Conservation (phyloP, 106 monocot species). For the Dioscorea zingiberensis region DNA sequence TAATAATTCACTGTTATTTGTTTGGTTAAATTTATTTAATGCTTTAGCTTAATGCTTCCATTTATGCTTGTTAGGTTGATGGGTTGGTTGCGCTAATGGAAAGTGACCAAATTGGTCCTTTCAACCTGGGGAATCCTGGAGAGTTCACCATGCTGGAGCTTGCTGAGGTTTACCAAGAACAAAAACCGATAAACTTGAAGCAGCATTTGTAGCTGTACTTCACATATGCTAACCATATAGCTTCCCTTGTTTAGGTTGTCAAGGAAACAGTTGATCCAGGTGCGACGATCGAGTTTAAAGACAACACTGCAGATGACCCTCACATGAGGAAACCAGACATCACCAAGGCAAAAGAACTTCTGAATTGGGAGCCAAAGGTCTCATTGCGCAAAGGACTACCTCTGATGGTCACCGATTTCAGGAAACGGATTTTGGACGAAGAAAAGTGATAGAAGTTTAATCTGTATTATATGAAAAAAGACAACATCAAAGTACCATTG, state of each 20-base stretch:
- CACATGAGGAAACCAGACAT: conserved; percentile 91
- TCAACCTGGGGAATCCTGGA: conserved; percentile 68
- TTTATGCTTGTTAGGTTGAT: conserved; percentile 59
- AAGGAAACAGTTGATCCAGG: conserved; percentile 72
- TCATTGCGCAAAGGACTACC: conserved; percentile 74
- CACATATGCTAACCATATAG: not conserved
- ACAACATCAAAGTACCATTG: not conserved
- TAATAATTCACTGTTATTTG: too few relatives aligned
- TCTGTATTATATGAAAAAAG: not conserved
- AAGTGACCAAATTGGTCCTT: conserved; percentile 58
- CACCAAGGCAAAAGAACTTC: conserved; percentile 57
- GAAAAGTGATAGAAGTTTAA: not conserved
- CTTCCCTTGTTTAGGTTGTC: conserved; percentile 40
- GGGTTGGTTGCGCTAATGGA: conserved; percentile 66
- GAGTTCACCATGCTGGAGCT: conserved; percentile 87
- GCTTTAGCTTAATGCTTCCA: too few relatives aligned
- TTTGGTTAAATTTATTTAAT: too few relatives aligned
- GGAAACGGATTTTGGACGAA: conserved; percentile 43
- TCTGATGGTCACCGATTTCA: conserved; percentile 75
- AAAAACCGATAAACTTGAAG: not conserved
- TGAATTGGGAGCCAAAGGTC: conserved; percentile 83
- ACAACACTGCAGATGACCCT: conserved; percentile 83
- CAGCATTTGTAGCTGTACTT: not conserved
- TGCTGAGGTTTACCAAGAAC: conserved; percentile 45
- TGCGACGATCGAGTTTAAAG: conserved; percentile 69